A percentile compares a stretch with the other conserved stretches of the same genome.
Evolutionary conservation across 805 yeast species (phyloP).

Genomic region (Candida bentonensis): DNA sequence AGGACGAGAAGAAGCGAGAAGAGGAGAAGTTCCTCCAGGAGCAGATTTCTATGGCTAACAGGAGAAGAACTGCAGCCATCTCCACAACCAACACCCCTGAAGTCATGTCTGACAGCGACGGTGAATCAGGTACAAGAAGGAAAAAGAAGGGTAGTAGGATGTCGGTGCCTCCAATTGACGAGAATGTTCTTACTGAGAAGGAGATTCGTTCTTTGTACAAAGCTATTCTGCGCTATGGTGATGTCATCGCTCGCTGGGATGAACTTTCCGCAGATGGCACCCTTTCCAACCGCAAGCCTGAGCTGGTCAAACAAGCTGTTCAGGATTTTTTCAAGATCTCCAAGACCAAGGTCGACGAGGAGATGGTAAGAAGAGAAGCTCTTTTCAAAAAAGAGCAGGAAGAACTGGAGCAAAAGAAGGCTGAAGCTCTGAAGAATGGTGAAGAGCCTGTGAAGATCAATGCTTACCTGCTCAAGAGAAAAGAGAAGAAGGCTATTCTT

Average conservation of each 20-base stretch:
- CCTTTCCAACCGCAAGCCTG: conserved; percentile 71
- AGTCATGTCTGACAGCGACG: conserved; percentile 21
- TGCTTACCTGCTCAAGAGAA: conserved; percentile 35
- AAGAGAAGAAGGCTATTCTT: conserved; percentile 78
- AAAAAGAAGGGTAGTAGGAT: conserved; percentile 21
- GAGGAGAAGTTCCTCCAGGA: conserved; percentile 82
- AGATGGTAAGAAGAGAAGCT: conserved; percentile 43
- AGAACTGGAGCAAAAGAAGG: conserved; percentile 17
- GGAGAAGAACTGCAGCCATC: conserved; percentile 63
- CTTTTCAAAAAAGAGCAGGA: conserved; percentile 15
- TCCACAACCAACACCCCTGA: conserved; percentile 9
- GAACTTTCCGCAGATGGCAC: conserved; percentile 82
- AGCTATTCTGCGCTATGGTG: conserved; percentile 71
- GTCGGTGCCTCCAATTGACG: conserved; percentile 21
- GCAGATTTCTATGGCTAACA: conserved; percentile 75
- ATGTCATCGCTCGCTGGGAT: conserved; percentile 59
- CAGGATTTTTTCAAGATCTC: conserved; percentile 56
- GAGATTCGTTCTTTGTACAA: conserved; percentile 79
- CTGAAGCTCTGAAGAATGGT: conserved; percentile 12
- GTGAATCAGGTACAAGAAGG: conserved; percentile 30
- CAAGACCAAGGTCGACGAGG: conserved; percentile 44
- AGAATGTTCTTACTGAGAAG: conserved; percentile 57
- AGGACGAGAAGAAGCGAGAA: conserved; percentile 71
- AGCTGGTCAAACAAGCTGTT: conserved; percentile 59
- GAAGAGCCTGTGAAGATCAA: conserved; percentile 31